Evolutionary conservation across 2,329 filamentous ascomycete genomes (phyloP).

Genomic region (Calycina marina): DNA sequence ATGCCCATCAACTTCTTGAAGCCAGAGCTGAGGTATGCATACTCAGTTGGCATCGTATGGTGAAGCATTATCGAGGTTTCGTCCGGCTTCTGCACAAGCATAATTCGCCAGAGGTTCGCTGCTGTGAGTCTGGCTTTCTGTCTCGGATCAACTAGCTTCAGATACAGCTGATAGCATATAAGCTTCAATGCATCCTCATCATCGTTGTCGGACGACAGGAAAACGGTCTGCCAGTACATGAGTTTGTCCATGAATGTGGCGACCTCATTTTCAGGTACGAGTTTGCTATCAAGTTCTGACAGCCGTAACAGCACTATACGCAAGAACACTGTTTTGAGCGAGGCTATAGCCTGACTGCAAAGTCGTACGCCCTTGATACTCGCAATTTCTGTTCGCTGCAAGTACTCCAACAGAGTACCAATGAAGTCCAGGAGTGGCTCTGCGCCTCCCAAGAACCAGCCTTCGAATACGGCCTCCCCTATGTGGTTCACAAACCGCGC

Average conservation of each 20-base stretch:
- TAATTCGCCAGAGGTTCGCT: slow-evolving; percentile 76
- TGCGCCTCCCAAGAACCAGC: slow-evolving; percentile 87
- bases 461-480: slow-evolving; percentile 83
- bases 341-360: slow-evolving; percentile 68
- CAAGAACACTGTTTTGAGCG: slow-evolving; percentile 64
- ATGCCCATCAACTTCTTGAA: slow-evolving; percentile 77
- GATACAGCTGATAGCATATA: slow-evolving; percentile 86
- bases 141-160: slow-evolving; percentile 63
- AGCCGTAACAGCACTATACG: slow-evolving; percentile 66
- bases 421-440: slow-evolving; percentile 74
- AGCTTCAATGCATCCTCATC: slow-evolving; percentile 75
- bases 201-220: slow-evolving; percentile 61
- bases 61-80: slow-evolving; percentile 64
- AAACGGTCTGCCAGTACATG: slow-evolving; percentile 89
- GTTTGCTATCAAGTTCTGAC: slow-evolving; percentile 63
- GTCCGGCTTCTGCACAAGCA: slow-evolving; percentile 83
- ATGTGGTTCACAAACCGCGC: slow-evolving; percentile 68
- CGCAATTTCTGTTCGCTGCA: slow-evolving; percentile 73
- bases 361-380: slow-evolving; percentile 77
- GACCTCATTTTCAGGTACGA: slow-evolving; percentile 44
- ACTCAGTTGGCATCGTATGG: slow-evolving; percentile 54
- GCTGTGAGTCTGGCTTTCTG: slow-evolving; percentile 57
- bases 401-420: slow-evolving; percentile 72
- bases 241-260: slow-evolving; percentile 69
- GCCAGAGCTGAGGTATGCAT: slow-evolving; percentile 55